Evolutionary conservation across 306 rosid genomes (phyloP).

Genomic region (Leucaena leucocephala): DNA sequence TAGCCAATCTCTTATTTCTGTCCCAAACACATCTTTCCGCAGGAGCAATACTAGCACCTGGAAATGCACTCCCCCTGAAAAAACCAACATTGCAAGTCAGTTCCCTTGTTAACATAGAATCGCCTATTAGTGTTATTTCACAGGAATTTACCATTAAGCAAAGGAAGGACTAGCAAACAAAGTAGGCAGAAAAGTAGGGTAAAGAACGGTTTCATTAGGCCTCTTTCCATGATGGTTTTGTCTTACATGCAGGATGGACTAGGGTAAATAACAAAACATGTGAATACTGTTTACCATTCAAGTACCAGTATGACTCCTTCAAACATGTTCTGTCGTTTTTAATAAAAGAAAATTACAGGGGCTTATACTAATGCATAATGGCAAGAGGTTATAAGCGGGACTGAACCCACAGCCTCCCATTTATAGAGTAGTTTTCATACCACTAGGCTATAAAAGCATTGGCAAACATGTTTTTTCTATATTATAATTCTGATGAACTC

Average conservation of each 20-base stretch:
- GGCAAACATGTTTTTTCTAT: background rate
- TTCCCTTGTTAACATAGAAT: slow-evolving; percentile 3
- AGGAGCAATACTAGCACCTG: slow-evolving; percentile 68
- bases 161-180: slow-evolving; percentile 6
- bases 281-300: background rate
- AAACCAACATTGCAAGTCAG: slow-evolving; percentile 17
- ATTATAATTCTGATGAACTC: too few species aligned
- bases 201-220: background rate
- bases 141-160: background rate
- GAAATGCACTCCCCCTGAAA: slow-evolving; percentile 94
- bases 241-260: background rate
- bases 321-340: background rate
- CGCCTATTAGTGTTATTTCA: slow-evolving; percentile 1
- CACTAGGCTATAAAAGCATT: too few species aligned
- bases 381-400: too few species aligned
- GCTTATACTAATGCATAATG: too few species aligned
- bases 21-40: slow-evolving; percentile 87
- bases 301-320: background rate
- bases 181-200: background rate
- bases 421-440: too few species aligned
- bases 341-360: too few species aligned
- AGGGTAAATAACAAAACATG: background rate
- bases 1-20: slow-evolving; percentile 67
- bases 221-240: background rate
- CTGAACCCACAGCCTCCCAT: too few species aligned